These are phyloP conservation scores for Musa troglodytarum DNA, from an alignment of 176 grass and related monocot genomes.

Conservation along the genomic window DNA sequence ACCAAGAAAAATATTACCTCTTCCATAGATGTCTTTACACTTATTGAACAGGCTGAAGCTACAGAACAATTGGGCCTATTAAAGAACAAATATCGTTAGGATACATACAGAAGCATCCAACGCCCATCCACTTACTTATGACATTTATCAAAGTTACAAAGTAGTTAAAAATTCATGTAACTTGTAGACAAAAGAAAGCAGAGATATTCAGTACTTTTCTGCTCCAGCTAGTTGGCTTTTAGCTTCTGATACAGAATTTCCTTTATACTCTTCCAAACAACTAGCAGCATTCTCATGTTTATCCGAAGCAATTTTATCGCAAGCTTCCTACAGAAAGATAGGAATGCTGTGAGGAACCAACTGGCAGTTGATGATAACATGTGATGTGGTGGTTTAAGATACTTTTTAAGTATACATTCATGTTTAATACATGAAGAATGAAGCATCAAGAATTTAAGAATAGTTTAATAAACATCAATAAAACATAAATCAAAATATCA, in stretches of 20 bases:
- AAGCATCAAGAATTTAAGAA: background rate
- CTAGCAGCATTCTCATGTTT: background rate
- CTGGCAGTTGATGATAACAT: too few relatives aligned
- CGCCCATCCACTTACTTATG: background rate
- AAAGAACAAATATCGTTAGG: background rate
- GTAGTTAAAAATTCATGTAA: background rate
- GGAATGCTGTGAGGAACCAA: too few relatives aligned
- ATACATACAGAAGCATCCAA: background rate
- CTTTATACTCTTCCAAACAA: background rate
- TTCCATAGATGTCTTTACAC: background rate
- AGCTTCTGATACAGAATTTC: background rate
- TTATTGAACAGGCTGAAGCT: background rate
- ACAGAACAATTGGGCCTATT: background rate
- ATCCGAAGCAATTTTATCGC: background rate
- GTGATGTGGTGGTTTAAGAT: too few relatives aligned
- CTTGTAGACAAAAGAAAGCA: slow-evolving; percentile 1
- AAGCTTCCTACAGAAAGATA: background rate
- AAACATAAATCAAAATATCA: too few relatives aligned
- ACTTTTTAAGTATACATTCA: too few relatives aligned
- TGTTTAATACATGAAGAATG: background rate
- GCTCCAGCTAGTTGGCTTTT: background rate
- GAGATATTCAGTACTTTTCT: background rate
- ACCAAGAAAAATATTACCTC: background rate
- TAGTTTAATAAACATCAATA: too few relatives aligned
- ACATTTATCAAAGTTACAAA: background rate